Conservation (phyloP, 2,329 filamentous ascomycete genomes). For the Ophiostoma pallidulum region DNA sequence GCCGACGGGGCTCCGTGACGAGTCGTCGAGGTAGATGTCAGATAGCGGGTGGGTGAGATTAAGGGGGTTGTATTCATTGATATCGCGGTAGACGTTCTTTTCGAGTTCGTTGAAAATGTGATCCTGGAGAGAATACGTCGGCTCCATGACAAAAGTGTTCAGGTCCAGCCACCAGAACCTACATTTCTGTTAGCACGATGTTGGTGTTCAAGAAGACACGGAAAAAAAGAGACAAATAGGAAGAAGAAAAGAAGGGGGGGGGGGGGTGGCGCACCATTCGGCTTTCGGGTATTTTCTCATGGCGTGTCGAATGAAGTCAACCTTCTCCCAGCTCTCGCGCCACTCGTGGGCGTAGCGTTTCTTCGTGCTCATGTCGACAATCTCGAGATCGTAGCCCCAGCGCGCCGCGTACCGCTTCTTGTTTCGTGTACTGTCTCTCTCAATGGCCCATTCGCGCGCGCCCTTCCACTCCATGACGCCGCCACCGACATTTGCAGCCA, state of each 20-base stretch:
- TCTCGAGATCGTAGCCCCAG: constrained; percentile 94
- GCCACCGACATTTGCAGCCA: constrained; percentile 88
- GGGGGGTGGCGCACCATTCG: constrained; percentile 60
- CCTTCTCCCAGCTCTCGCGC: constrained; percentile 99
- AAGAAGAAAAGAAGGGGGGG: background rate
- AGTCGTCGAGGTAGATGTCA: constrained; percentile 64
- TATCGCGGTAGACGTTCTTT: constrained; percentile 77
- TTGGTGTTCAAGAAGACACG: too few species aligned
- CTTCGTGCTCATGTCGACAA: constrained; percentile 98
- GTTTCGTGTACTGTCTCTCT: constrained; percentile 90
- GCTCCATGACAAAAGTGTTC: constrained; percentile 97
- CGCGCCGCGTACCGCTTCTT: constrained; percentile 77
- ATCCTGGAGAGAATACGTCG: constrained; percentile 74
- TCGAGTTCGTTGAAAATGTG: constrained; percentile 81
- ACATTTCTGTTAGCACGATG: constrained; percentile 18
- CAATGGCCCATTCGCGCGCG: constrained; percentile 93
- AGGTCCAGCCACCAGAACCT: constrained; percentile 99
- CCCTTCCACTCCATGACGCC: constrained; percentile 99
- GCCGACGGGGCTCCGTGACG: constrained; percentile 61
- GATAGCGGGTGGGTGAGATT: constrained; percentile 81
- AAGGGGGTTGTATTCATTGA: constrained; percentile 90
- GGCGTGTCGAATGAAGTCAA: constrained; percentile 80
- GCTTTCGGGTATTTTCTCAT: constrained; percentile 91
- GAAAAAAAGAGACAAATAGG: too few species aligned
- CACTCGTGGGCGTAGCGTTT: constrained; percentile 98